Conservation (phyloP, 306 rosid species). For the Gynostemma pentaphyllum region DNA sequence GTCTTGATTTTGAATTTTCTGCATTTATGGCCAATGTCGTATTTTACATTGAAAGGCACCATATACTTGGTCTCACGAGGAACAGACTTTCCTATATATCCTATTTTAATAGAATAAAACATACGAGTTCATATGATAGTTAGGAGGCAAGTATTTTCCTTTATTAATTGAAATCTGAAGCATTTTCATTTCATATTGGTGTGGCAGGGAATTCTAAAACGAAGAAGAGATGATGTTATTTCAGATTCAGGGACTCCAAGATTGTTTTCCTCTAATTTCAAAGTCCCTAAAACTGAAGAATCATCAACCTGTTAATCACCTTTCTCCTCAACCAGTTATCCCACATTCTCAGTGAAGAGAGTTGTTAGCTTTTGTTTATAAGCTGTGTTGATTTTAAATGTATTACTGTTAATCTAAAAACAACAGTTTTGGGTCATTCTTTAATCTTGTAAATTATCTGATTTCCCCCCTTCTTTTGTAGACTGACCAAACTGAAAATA, state of each 20-base stretch:
- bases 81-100: too few relatives aligned
- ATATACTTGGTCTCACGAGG: too few relatives aligned
- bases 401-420: too few relatives aligned
- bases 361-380: background rate
- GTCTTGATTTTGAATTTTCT: background rate
- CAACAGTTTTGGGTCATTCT: too few relatives aligned
- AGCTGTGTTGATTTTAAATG: background rate
- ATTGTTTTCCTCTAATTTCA: conserved; percentile 9
- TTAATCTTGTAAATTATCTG: too few relatives aligned
- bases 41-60: too few relatives aligned
- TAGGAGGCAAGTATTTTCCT: background rate
- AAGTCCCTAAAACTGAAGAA: conserved; percentile 11
- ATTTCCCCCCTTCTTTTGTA: too few relatives aligned
- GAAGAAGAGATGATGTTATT: background rate
- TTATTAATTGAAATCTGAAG: background rate
- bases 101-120: too few relatives aligned
- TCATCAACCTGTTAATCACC: background rate
- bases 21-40: background rate
- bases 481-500: too few relatives aligned
- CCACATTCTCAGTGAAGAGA: too few relatives aligned
- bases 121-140: too few relatives aligned
- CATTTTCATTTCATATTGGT: background rate
- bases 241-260: conserved; percentile 1
- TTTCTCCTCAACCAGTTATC: background rate
- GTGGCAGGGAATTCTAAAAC: background rate